phyloP scores from a whole-genome alignment of 257 asterid genomes.

The Fraxinus pennsylvanica region DNA sequence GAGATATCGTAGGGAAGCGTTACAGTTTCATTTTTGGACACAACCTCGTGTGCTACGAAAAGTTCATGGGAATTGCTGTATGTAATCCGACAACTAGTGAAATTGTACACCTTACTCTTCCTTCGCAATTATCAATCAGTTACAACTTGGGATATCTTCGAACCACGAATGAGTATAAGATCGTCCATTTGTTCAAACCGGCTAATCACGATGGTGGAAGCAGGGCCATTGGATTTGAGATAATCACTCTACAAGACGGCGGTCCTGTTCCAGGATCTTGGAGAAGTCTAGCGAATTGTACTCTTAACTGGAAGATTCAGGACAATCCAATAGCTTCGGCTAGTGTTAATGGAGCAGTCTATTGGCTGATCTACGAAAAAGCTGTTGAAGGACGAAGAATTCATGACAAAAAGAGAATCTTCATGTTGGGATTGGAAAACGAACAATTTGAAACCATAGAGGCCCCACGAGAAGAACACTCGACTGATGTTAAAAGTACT shows the following conservation, averaged over 20 bases:
- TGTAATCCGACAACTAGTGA: conserved; percentile 18
- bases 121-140: background rate
- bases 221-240: background rate
- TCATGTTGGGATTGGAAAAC: background rate
- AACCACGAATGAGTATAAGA: conserved; percentile 8
- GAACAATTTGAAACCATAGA: background rate
- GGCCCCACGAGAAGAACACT: background rate
- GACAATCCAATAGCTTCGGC: background rate
- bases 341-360: background rate
- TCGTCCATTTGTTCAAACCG: background rate
- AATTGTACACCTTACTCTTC: conserved; percentile 10
- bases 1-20: background rate
- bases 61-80: background rate
- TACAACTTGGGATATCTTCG: conserved; percentile 4
- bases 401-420: background rate
- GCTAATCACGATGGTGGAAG: background rate
- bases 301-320: background rate
- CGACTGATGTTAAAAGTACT: background rate
- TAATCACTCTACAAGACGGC: conserved; percentile 9
- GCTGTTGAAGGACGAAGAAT: background rate
- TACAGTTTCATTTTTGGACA: background rate
- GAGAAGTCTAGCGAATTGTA: background rate
- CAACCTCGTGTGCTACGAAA: background rate
- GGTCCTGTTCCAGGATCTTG: conserved; percentile 14
- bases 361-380: background rate